Evolutionary conservation across 208 protist genomes (phyloP).

Genomic region (Trypanosoma congolense): DNA sequence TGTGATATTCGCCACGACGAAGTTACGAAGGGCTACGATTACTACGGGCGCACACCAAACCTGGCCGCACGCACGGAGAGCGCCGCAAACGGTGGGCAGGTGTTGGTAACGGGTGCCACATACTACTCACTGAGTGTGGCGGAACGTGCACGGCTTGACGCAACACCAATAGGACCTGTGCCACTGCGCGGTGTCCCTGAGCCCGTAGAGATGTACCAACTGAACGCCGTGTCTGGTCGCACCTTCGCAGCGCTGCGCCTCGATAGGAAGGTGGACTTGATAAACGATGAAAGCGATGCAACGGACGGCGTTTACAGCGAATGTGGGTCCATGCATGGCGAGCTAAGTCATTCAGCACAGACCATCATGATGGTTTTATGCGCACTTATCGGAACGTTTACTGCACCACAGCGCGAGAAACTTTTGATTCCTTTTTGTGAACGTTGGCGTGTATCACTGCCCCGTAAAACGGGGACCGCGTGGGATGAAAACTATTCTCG

Average conservation of each 20-base stretch:
- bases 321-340: background rate
- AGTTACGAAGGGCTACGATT: constrained; percentile 19
- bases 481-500: background rate
- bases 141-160: constrained; percentile 14
- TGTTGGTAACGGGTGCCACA: background rate
- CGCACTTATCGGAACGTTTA: background rate
- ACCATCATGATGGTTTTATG: background rate
- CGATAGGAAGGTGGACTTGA: constrained; percentile 34
- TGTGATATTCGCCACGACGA: constrained; percentile 48
- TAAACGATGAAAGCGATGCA: background rate
- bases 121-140: constrained; percentile 33
- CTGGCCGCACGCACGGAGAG: background rate
- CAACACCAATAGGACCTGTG: constrained; percentile 20
- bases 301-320: background rate
- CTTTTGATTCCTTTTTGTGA: background rate
- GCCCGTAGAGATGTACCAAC: constrained; percentile 44
- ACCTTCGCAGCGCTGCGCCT: constrained; percentile 28
- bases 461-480: background rate
- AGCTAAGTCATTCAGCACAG: background rate
- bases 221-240: constrained; percentile 34
- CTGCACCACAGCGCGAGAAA: background rate
- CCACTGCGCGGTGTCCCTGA: constrained; percentile 40
- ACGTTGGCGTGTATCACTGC: background rate
- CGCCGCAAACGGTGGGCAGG: background rate
- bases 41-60: background rate